Base-by-base conservation (phyloP, 768 basidiomycete species). In the Tremella fuciformis region DNA sequence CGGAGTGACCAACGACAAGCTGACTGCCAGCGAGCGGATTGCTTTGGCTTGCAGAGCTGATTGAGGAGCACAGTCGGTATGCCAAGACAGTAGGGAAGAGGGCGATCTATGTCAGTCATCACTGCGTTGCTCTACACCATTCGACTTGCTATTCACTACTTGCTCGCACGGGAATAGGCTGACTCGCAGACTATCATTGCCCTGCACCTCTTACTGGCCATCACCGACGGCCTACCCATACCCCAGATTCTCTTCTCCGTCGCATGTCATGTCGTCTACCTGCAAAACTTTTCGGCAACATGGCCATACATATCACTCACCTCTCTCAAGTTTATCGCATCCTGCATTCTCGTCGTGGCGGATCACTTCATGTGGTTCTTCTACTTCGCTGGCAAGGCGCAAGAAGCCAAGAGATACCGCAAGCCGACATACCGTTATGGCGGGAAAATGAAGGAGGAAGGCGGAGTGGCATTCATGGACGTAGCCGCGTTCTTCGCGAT, bases 311-410 rank as follows among this genome's bases (percentile, higher is more conserved):
- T 99, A 67, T 92, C 90, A 1, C 83, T 99, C 49, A 83, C 89
- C 15, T 97, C 93, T 0, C 73, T 80, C 18, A 84, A 85, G 6
- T 98, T 99, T 81, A 77, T 98, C 47, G 82, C 84, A 0, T 97
- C 93, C 0, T 96, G 92, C 76, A 63, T 82, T 18, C 79, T 93
- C 55, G 94, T 96, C 63, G 83, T 99, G 57, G 76, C 80, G 1
- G 91, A 97, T 79, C 96, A 98, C 77, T 97, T 97, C 73, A 76
- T 90, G 40, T 97, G 93, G 90, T 99, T 99, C 81, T 91, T 89
- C 79, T 83, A 98, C 78, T 98, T 98, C 76, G 84, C 92, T 3
- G 64, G 69, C 19, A 64, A 70, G 38, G 74, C 76, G 15, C 72
- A 76, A 29, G 71, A 74, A 51, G 66, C 67, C 8, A 74, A 71